These are phyloP conservation scores for Colletotrichum sp. DNA, from an alignment of 2,329 filamentous ascomycete species.

Conservation along the genomic window DNA sequence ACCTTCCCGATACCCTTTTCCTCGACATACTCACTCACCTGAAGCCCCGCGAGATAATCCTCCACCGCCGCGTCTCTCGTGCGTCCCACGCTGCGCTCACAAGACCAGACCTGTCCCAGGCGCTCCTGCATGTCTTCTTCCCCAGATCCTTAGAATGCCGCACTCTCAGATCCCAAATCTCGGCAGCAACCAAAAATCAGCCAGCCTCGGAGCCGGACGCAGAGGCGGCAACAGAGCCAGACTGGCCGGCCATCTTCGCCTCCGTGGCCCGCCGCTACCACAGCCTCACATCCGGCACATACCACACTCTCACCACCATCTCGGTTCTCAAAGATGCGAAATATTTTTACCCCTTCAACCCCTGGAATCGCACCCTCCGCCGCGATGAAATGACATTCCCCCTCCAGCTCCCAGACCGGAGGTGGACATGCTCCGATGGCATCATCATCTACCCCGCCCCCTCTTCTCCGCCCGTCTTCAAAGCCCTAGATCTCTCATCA, in stretches of 20 bases:
- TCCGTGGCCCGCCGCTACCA: conserved; percentile 59
- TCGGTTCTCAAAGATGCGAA: conserved; percentile 23
- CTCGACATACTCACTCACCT: conserved; percentile 56
- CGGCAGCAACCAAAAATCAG: background rate
- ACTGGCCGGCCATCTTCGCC: conserved; percentile 52
- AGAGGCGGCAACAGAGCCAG: conserved; percentile 10
- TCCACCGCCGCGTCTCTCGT: conserved; percentile 56
- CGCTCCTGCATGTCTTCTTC: conserved; percentile 55
- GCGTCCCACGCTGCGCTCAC: conserved; percentile 55
- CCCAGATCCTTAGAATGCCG: conserved; percentile 58
- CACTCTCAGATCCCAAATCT: conserved; percentile 26
- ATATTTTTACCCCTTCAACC: conserved; percentile 39
- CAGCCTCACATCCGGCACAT: conserved; percentile 41
- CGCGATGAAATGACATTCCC: conserved; percentile 41
- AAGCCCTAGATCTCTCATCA: conserved; percentile 55
- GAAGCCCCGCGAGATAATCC: conserved; percentile 52
- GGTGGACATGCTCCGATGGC: conserved; percentile 62
- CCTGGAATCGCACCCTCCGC: conserved; percentile 50
- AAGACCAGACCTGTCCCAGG: conserved; percentile 47
- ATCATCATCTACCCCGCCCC: conserved; percentile 57
- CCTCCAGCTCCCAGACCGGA: conserved; percentile 51
- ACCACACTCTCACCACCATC: conserved; percentile 17
- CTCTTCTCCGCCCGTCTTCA: conserved; percentile 32
- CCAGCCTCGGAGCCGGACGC: background rate
- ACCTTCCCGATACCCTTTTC: conserved; percentile 64